phyloP scores from a whole-genome alignment of 169 alveolate genomes.

The Cryptosporidium ubiquitum region DNA sequence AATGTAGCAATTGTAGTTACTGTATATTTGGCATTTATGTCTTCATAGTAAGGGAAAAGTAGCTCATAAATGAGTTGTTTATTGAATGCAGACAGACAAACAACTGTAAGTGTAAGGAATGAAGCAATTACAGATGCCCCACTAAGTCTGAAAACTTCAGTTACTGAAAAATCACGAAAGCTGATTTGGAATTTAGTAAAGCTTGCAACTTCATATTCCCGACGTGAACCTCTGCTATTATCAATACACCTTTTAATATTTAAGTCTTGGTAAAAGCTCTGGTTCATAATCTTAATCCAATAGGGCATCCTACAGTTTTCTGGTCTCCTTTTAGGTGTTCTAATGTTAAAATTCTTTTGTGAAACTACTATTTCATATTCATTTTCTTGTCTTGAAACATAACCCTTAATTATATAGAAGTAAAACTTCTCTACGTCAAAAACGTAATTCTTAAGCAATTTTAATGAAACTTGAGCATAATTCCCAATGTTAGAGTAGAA shows the following conservation, averaged over 20 bases:
- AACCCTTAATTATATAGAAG: constrained; percentile 51
- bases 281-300: constrained; percentile 29
- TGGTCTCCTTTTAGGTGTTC: background rate
- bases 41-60: constrained; percentile 62
- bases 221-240: background rate
- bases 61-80: constrained; percentile 67
- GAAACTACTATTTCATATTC: constrained; percentile 68
- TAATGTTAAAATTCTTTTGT: background rate
- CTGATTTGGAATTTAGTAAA: constrained; percentile 42
- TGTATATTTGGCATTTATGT: constrained; percentile 31
- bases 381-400: constrained; percentile 69
- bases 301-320: constrained; percentile 2
- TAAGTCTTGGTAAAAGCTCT: background rate
- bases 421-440: constrained; percentile 69
- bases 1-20: constrained; percentile 58
- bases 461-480: constrained; percentile 48
- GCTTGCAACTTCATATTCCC: constrained; percentile 18
- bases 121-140: constrained; percentile 69
- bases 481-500: constrained; percentile 67
- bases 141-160: constrained; percentile 66
- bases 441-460: constrained; percentile 34
- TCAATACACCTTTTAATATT: background rate
- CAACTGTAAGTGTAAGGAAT: constrained; percentile 37
- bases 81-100: constrained; percentile 67
- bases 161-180: constrained; percentile 61